Evolutionary conservation across 495 filamentous ascomycete genomes (phyloP).

Genomic region (Lindgomyces ingoldianus): DNA sequence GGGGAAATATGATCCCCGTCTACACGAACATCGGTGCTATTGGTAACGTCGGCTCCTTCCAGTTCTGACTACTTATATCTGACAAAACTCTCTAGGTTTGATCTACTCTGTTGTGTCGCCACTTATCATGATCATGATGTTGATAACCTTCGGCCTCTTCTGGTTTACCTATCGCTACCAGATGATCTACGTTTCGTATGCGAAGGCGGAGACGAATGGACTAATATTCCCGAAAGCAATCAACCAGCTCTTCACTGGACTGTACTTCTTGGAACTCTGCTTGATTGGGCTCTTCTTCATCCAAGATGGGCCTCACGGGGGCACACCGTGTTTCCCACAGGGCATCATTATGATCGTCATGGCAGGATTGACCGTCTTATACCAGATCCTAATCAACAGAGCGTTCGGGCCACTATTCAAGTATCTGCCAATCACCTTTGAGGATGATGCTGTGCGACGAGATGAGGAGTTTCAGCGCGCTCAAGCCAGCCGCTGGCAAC

Average conservation of each 20-base stretch:
- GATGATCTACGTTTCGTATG: slow-evolving; percentile 92
- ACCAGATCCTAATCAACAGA: slow-evolving; percentile 78
- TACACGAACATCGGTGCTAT: slow-evolving; percentile 96
- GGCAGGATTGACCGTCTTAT: slow-evolving; percentile 69
- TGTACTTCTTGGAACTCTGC: slow-evolving; percentile 94
- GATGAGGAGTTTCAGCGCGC: slow-evolving; percentile 85
- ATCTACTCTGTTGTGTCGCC: slow-evolving; percentile 91
- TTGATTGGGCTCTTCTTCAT: slow-evolving; percentile 91
- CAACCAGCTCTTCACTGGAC: slow-evolving; percentile 91
- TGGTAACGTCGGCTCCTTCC: slow-evolving; percentile 50
- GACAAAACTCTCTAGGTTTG: slow-evolving; percentile 53
- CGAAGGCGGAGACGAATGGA: slow-evolving; percentile 88
- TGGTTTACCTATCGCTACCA: slow-evolving; percentile 97
- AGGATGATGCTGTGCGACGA: slow-evolving; percentile 86
- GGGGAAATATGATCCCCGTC: slow-evolving; percentile 93
- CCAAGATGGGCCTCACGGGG: slow-evolving; percentile 61
- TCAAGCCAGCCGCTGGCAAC: slow-evolving; percentile 55
- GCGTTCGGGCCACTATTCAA: slow-evolving; percentile 83
- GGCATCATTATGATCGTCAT: slow-evolving; percentile 87
- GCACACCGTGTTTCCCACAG: slow-evolving; percentile 71
- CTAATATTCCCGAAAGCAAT: slow-evolving; percentile 89
- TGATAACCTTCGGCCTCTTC: slow-evolving; percentile 89
- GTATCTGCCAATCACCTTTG: slow-evolving; percentile 91
- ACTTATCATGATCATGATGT: slow-evolving; percentile 88
- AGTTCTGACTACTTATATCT: not conserved